These are phyloP conservation scores for Colletotrichum cuscutae DNA, from an alignment of 2,329 filamentous ascomycete genomes.

Conservation along the genomic window DNA sequence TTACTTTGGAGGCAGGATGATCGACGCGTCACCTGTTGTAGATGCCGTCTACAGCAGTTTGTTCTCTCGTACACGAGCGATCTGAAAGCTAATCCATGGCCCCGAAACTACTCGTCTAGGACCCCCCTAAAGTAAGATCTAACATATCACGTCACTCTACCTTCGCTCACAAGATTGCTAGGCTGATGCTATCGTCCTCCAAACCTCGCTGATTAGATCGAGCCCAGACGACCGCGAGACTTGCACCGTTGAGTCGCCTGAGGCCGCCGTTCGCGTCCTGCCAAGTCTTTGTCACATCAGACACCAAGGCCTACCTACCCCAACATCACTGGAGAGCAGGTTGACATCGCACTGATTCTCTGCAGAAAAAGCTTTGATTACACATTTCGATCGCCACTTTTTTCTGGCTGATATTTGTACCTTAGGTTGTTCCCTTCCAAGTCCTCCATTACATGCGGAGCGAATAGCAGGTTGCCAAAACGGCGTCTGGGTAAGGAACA, in stretches of 20 bases:
- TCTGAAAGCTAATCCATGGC: constrained; percentile 72
- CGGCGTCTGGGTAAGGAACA: constrained; percentile 35
- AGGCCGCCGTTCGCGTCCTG: neutral
- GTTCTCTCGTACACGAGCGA: constrained; percentile 87
- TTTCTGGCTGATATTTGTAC: constrained; percentile 37
- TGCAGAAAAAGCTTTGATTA: constrained; percentile 26
- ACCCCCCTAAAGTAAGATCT: constrained; percentile 39
- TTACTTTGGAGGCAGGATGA: constrained; percentile 92
- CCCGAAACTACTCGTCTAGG: constrained; percentile 59
- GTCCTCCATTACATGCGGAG: constrained; percentile 28
- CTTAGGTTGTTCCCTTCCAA: constrained; percentile 35
- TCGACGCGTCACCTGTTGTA: constrained; percentile 94
- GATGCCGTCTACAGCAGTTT: constrained; percentile 99
- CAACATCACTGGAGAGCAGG: constrained; percentile 18
- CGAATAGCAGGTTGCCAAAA: constrained; percentile 19
- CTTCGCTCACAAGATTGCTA: constrained; percentile 6
- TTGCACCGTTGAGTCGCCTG: neutral
- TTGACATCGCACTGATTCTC: constrained; percentile 32
- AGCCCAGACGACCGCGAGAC: neutral
- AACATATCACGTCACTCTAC: neutral
- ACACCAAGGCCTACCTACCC: constrained; percentile 33
- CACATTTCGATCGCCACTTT: constrained; percentile 18
- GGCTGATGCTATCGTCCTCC: neutral
- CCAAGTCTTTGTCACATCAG: constrained; percentile 3
- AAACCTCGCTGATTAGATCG: neutral